Percentiles rank a stretch among this genome's conserved stretches.
phyloP scores from a whole-genome alignment of 2,329 filamentous ascomycete species.

The Sclerotiophoma versabilis region DNA sequence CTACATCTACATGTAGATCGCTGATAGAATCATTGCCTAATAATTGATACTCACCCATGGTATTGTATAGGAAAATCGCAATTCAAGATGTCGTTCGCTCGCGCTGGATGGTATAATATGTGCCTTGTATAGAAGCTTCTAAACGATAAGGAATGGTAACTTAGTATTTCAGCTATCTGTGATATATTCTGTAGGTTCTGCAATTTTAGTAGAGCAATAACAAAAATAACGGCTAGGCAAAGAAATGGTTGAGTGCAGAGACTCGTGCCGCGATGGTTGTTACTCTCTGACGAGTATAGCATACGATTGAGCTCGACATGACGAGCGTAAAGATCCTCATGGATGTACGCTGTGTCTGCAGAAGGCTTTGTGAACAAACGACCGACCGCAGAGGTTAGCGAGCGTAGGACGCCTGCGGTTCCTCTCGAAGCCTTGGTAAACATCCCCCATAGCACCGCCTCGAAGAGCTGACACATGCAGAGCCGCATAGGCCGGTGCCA shows the following conservation, averaged over 20 bases:
- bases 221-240: background rate
- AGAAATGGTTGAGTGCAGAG: background rate
- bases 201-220: background rate
- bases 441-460: background rate
- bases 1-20: slow-evolving; percentile 18
- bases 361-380: background rate
- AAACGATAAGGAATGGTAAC: background rate
- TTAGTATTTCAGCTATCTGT: background rate
- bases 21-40: background rate
- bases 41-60: no score
- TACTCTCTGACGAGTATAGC: background rate
- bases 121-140: background rate
- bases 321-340: background rate
- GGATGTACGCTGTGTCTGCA: background rate
- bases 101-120: no score
- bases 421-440: background rate
- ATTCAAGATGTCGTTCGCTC: no score
- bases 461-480: background rate
- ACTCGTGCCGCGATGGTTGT: background rate
- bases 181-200: background rate
- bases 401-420: background rate
- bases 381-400: background rate
- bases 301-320: background rate
- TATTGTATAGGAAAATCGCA: no score
- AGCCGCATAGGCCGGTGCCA: background rate